Conservation (phyloP, 106 monocot genomes). For the Platanthera guangdongensis region DNA sequence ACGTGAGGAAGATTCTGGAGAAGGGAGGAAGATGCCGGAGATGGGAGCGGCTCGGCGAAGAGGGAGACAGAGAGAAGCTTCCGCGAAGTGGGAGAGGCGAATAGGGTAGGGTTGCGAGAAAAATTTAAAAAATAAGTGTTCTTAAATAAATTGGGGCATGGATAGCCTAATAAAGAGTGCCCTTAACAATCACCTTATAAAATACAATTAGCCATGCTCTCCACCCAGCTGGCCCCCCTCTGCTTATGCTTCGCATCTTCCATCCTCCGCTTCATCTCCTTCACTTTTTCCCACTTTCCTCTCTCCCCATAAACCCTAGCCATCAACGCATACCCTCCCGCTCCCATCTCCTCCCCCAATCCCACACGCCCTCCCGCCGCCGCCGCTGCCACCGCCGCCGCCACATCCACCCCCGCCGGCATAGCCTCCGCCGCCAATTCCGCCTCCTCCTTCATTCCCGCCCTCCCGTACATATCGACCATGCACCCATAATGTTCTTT, state of each 20-base stretch:
- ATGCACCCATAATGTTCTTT: conserved; percentile 24
- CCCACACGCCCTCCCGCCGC: conserved; percentile 5
- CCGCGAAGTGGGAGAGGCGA: too few species aligned
- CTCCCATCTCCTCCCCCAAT: conserved; percentile 7
- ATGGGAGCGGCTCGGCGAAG: too few species aligned
- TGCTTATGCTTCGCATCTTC: conserved; percentile 9
- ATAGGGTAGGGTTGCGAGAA: too few species aligned
- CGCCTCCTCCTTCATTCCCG: conserved; percentile 11
- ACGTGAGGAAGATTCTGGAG: too few species aligned
- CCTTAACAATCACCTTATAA: too few species aligned
- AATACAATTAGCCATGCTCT: not conserved
- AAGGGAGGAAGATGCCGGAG: too few species aligned
- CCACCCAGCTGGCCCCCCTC: conserved; percentile 16
- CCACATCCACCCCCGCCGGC: conserved; percentile 13
- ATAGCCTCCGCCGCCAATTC: conserved; percentile 8
- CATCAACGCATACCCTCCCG: conserved; percentile 10
- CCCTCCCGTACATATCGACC: conserved; percentile 20
- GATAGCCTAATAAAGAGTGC: too few species aligned
- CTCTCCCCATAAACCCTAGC: conserved; percentile 20
- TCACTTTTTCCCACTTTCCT: conserved; percentile 19
- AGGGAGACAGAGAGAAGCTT: too few species aligned
- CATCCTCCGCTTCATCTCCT: conserved; percentile 25
- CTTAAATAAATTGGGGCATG: too few species aligned
- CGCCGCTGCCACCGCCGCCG: conserved; percentile 7
- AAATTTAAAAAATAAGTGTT: too few species aligned